A percentile compares a stretch with the other conserved stretches of the same genome.
phyloP scores from a whole-genome alignment of 257 asterid species.

The Solanum tarapatanum region DNA sequence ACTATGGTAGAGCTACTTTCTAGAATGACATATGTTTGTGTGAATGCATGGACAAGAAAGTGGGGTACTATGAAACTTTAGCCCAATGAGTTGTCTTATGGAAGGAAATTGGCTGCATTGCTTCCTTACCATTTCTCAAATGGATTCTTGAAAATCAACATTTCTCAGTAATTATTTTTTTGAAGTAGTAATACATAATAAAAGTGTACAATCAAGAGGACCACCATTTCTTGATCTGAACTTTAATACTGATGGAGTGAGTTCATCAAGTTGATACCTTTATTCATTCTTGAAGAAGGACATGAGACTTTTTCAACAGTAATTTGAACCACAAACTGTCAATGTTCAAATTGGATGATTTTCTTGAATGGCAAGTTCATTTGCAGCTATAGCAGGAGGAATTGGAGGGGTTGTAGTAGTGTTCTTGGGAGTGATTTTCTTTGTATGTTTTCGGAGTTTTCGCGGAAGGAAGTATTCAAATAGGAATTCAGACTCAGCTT shows the following conservation, averaged over 20 bases:
- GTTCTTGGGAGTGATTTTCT: constrained; percentile 17
- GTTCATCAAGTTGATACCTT: neutral
- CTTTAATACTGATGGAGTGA: neutral
- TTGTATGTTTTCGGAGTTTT: constrained; percentile 18
- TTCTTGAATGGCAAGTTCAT: constrained; percentile 32
- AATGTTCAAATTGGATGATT: constrained; percentile 21
- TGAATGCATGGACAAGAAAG: constrained; percentile 22
- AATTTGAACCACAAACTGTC: constrained; percentile 5
- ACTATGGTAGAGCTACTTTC: neutral
- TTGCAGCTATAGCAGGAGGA: constrained; percentile 44
- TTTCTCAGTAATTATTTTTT: neutral
- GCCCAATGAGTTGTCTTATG: constrained; percentile 29
- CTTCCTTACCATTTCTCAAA: neutral
- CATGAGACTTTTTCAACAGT: neutral
- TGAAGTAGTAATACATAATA: neutral
- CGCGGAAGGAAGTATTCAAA: constrained; percentile 21
- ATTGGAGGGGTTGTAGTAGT: constrained; percentile 34
- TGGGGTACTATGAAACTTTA: constrained; percentile 28
- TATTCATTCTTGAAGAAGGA: neutral
- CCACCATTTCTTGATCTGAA: neutral
- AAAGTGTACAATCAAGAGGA: neutral
- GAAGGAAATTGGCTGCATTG: constrained; percentile 26
- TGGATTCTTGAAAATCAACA: constrained; percentile 5
- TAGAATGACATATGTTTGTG: neutral
- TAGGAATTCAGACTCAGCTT: constrained; percentile 51